Base-by-base conservation (phyloP, 441 rosid genomes). In the Gossypium schwendimanii region DNA sequence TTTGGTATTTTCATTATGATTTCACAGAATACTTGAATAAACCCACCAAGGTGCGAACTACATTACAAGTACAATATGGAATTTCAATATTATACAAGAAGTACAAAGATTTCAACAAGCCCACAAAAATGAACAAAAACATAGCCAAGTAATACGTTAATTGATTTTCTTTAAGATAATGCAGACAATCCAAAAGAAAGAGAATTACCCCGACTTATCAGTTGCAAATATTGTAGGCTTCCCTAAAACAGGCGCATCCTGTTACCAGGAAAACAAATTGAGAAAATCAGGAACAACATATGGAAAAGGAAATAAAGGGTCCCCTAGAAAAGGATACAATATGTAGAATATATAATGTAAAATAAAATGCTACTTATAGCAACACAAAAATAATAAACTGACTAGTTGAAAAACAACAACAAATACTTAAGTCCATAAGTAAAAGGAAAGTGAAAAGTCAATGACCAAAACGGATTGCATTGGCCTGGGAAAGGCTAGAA, bases 221-320 rank as follows among this genome's bases (percentile, higher is more conserved):
- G 82, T 82, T 52, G 86, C 87, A 74, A 79, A 79, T 68, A 90
- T 76, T 61, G 87, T 86, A 47, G 98, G 97, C 85, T 89, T 91
- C 78, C 99, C 98, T 41, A 96, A 84, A 57, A 93, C 68, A 47
- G 99, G 99, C 23, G 91, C 91, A 47, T 88, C 98, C 99, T 96
- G 93, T 81, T 70, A 81, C 39, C 50, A 66, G 18, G 26, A 66
- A 26, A 18, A 67, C 44, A 82, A 44, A 64, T 18, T 80, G 57
- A 65, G 62, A 71, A 59, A 63, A 11, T 63, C 33, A 7, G 17
- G 47, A 79, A 69, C 28, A 31, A 52, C 9, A 0, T 23, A 49
- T 15, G 4, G 59, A 18, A 52, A 18, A 49, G 28, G 24, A 45
- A 45, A 21, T 17, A 65, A 26, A 65, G 36, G 12, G 24, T 21